Percentiles rank a stretch among this genome's conserved stretches.
These are phyloP conservation scores for Rhytidhysteron rufulum DNA, from an alignment of 2,329 filamentous ascomycete genomes.

Conservation along the genomic window DNA sequence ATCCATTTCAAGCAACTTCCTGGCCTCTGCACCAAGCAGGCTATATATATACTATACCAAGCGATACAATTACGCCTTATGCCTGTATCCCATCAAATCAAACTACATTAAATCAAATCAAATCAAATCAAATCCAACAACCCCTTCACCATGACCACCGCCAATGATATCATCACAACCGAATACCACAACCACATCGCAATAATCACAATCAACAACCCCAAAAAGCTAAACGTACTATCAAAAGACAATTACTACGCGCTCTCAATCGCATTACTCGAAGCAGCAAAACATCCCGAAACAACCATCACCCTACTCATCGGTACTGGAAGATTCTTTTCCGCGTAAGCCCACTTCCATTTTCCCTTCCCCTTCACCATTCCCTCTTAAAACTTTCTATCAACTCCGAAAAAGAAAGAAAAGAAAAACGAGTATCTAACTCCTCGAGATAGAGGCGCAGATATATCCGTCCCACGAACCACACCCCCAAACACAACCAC, in stretches of 20 bases:
- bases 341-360: conserved; percentile 73
- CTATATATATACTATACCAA: too few species aligned
- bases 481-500: conserved; percentile 28
- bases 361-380: background rate
- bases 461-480: conserved; percentile 59
- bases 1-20: too few species aligned
- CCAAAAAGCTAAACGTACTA: conserved; percentile 84
- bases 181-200: conserved; percentile 68
- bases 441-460: conserved; percentile 65
- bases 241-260: conserved; percentile 70
- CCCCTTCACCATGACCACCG: too few species aligned
- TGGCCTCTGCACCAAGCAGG: too few species aligned
- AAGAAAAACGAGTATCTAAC: background rate
- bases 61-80: too few species aligned
- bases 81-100: too few species aligned
- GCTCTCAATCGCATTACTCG: conserved; percentile 67
- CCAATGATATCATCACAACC: conserved; percentile 51
- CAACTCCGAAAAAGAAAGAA: background rate
- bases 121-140: too few species aligned
- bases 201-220: conserved; percentile 83
- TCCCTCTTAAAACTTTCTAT: background rate
- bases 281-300: conserved; percentile 74
- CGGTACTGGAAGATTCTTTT: conserved; percentile 78
- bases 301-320: conserved; percentile 82
- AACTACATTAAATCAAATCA: too few species aligned